Percentiles rank a stretch among this genome's conserved stretches.
phyloP scores from a whole-genome alignment of 345 rosid genomes.

The Citrus mangshanensis region DNA sequence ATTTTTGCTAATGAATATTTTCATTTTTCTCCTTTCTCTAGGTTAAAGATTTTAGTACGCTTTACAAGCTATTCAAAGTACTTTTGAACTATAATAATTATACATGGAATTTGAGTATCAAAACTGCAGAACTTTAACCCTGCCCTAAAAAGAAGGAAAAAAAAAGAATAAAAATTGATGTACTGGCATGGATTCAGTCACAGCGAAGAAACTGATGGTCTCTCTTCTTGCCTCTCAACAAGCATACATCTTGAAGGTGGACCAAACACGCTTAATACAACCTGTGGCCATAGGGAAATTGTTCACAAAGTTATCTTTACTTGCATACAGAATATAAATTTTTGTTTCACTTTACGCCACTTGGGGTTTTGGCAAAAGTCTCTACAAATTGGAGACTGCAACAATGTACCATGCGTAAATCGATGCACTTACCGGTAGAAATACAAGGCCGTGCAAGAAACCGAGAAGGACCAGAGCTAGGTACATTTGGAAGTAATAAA shows the following conservation, averaged over 20 bases:
- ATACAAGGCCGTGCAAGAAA: conserved; percentile 89
- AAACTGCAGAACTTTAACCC: conserved; percentile 9
- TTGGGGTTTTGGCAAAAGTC: neutral
- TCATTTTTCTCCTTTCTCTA: neutral
- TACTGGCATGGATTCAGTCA: conserved; percentile 18
- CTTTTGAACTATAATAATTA: neutral
- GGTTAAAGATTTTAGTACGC: neutral
- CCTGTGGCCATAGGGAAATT: conserved; percentile 38
- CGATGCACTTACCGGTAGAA: conserved; percentile 71
- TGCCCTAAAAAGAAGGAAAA: neutral
- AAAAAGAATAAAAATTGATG: neutral
- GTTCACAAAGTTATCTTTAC: neutral
- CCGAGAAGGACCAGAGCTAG: conserved; percentile 92
- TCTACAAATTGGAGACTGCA: neutral
- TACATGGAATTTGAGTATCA: conserved; percentile 14
- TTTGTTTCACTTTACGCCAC: neutral
- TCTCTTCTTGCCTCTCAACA: conserved; percentile 60
- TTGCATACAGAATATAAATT: neutral
- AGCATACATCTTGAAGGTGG: conserved; percentile 75
- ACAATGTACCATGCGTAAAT: neutral
- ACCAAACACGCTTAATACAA: conserved; percentile 86
- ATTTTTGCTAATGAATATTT: neutral
- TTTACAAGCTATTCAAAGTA: conserved; percentile 24
- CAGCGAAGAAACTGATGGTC: conserved; percentile 58
- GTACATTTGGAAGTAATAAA: conserved; percentile 98